Evolutionary conservation across 1,139 yeast species (phyloP), one percentile per base, ranked within the genome.

Genomic region (Candida sp.): DNA sequence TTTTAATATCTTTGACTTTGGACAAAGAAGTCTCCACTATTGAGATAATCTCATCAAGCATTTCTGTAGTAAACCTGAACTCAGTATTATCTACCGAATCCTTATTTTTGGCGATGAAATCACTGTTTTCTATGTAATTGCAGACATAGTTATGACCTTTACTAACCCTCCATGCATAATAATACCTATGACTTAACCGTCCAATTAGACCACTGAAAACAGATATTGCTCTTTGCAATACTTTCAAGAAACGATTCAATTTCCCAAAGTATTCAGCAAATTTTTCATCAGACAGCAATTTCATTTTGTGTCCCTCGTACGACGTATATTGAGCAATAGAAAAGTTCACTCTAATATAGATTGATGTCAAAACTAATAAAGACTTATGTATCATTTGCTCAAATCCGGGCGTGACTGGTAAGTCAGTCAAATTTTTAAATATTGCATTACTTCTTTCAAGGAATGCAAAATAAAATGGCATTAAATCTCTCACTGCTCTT

Each of bases 121-220:
- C 58, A 30, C 64, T 57, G 11, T 59, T 53, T 1, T 50, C 53
- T 4, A 64, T 43, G 3, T 60, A 45, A 15, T 55, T 56, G 39
- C 58, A 43, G 29, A 67, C 44, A 37, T 62, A 65, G 4, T 59
- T 51, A 29, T 63, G 64, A 2, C 67, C 66, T 45, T 68, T 68
- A 4, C 62, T 53, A 7, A 68, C 56, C 49, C 68, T 57, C 65
- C 74, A 68, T 1, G 74, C 69, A 47, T 66, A 65, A 49, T 66
- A 70, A 48, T 70, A 69, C 34, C 72, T 50, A 36, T 60, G 60
- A 34, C 68, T 60, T 39, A 65, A 47, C 35, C 48, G 49, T 2
- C 51, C 51, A 33, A 54, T 47, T 3, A 49, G 42, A 12, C 53
- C 55, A 27, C 61, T 47, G 30, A 55, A 56, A 22, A 55, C 52